Conservation (phyloP, 495 filamentous ascomycete species). For the Astrothelium subdiscretum region DNA sequence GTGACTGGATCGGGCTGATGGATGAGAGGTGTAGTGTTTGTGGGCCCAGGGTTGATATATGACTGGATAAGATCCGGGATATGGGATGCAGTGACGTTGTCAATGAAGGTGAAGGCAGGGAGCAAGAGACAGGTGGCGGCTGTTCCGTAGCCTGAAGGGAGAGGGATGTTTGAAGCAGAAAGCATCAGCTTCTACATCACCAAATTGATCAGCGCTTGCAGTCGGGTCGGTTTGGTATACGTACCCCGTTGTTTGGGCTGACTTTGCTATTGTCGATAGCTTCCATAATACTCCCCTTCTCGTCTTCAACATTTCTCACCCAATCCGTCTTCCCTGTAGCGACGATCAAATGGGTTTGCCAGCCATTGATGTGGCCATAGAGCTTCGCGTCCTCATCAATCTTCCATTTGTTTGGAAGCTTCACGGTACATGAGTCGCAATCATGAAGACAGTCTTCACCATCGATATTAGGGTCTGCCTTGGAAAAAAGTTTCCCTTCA, state of each 20-base stretch:
- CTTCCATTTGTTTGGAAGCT: conserved; percentile 62
- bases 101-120: conserved; percentile 74
- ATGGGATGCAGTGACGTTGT: conserved; percentile 68
- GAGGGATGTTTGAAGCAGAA: conserved; percentile 85
- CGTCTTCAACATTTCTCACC: conserved; percentile 80
- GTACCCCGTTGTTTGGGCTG: conserved; percentile 57
- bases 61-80: conserved; percentile 60
- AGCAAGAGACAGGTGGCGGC: conserved; percentile 73
- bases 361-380: conserved; percentile 80
- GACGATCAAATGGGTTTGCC: conserved; percentile 80
- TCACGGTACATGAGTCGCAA: conserved; percentile 69
- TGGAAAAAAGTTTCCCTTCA: conserved; percentile 42
- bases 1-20: no score
- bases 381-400: conserved; percentile 69
- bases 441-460: conserved; percentile 85
- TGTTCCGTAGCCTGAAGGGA: conserved; percentile 50
- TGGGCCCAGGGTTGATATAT: conserved; percentile 61
- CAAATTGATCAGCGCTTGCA: conserved; percentile 22
- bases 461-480: conserved; percentile 59
- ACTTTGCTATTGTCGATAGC: conserved; percentile 56
- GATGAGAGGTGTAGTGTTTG: conserved; percentile 60
- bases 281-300: conserved; percentile 91
- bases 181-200: conserved; percentile 58
- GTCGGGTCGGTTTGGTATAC: conserved; percentile 1
- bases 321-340: conserved; percentile 94